Evolutionary conservation across 306 rosid genomes (phyloP).

Genomic region (Quercus variabilis): DNA sequence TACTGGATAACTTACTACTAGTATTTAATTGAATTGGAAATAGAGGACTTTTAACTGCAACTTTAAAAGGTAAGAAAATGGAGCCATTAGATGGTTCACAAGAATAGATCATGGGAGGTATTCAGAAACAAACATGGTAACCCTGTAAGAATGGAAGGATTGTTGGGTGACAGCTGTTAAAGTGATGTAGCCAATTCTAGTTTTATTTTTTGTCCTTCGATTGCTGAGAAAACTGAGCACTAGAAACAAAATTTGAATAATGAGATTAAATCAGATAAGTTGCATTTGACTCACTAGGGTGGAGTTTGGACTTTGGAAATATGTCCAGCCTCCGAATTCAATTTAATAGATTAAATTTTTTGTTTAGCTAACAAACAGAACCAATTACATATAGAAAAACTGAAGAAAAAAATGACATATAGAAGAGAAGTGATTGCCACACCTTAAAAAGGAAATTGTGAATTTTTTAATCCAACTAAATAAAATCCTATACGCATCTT

Average conservation of each 20-base stretch:
- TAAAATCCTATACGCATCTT: neutral
- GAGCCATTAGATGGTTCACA: neutral
- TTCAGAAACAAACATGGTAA: neutral
- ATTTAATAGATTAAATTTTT: too few relatives aligned
- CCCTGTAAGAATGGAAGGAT: neutral
- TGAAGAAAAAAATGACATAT: too few relatives aligned
- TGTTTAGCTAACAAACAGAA: too few relatives aligned
- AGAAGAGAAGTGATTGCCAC: too few relatives aligned
- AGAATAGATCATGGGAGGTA: neutral
- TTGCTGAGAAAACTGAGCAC: neutral
- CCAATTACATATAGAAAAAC: too few relatives aligned
- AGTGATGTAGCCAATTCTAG: neutral
- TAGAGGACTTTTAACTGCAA: neutral
- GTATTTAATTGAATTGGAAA: neutral
- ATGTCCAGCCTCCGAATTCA: too few relatives aligned
- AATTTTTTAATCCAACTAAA: neutral
- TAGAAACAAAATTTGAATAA: neutral
- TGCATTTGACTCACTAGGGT: too few relatives aligned
- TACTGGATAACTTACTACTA: too few relatives aligned
- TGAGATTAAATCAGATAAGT: neutral
- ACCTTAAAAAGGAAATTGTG: too few relatives aligned
- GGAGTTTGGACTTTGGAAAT: too few relatives aligned
- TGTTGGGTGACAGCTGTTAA: neutral
- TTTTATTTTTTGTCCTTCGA: neutral
- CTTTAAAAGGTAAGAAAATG: neutral